Evolutionary conservation across 331 rosid genomes (phyloP).

Genomic region (Stylosanthes scabra): DNA sequence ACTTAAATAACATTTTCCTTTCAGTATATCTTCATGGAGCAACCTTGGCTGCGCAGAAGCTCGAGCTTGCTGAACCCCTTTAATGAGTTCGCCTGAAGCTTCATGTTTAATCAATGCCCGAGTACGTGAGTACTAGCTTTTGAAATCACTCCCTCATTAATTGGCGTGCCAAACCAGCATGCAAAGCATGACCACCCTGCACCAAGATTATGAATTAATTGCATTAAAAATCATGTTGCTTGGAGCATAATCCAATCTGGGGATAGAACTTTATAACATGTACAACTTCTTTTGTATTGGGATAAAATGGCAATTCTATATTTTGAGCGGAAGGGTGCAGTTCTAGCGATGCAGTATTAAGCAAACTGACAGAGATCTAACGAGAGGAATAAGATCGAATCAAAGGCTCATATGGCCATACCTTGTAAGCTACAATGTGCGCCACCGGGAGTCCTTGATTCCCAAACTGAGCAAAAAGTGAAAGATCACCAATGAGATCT

Average conservation of each 20-base stretch:
- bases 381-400: constrained; percentile 7
- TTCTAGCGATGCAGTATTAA: background rate
- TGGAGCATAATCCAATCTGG: constrained; percentile 8
- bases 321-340: constrained; percentile 4
- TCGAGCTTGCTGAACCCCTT: constrained; percentile 15
- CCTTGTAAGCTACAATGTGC: constrained; percentile 83
- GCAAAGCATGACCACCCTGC: constrained; percentile 89
- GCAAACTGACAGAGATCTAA: constrained; percentile 28
- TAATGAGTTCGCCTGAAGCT: background rate
- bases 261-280: background rate
- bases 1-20: background rate
- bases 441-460: constrained; percentile 93
- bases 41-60: constrained; percentile 5
- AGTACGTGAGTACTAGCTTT: constrained; percentile 11
- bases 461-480: constrained; percentile 78
- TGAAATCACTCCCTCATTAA: constrained; percentile 39
- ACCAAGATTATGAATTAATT: constrained; percentile 19
- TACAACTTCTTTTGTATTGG: background rate
- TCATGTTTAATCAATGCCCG: background rate
- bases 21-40: constrained; percentile 14
- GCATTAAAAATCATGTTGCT: constrained; percentile 7
- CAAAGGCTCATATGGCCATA: constrained; percentile 8
- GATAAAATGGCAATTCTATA: background rate
- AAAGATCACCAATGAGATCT: constrained; percentile 94
- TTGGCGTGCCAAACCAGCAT: constrained; percentile 65